These are phyloP conservation scores for Trichoderma koningii DNA, from an alignment of 2,329 filamentous ascomycete genomes.

Conservation along the genomic window DNA sequence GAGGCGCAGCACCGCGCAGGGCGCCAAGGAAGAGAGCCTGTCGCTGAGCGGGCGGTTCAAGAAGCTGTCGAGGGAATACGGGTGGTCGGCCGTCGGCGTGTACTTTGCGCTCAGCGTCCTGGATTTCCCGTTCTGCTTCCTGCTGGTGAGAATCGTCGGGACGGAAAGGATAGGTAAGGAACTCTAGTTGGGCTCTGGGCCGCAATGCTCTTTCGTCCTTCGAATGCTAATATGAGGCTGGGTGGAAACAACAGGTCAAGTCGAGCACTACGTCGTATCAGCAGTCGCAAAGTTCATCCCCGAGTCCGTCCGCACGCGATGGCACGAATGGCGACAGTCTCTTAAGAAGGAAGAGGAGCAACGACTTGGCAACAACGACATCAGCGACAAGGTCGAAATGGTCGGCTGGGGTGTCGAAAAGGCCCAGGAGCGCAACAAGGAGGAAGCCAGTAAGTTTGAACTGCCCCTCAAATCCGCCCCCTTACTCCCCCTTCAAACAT, in stretches of 20 bases:
- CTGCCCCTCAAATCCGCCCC: not conserved
- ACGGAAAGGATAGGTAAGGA: constrained; percentile 77
- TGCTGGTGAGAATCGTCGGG: constrained; percentile 79
- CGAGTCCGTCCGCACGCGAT: constrained; percentile 57
- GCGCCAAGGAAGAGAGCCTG: constrained; percentile 37
- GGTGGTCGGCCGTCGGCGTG: constrained; percentile 90
- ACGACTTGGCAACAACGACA: constrained; percentile 46
- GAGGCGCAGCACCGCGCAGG: constrained; percentile 35
- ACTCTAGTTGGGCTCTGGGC: too few species aligned
- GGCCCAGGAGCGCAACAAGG: constrained; percentile 61
- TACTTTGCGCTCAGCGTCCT: constrained; percentile 80
- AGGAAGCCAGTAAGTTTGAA: constrained; percentile 70
- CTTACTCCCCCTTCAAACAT: too few species aligned
- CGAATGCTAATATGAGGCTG: constrained; percentile 11
- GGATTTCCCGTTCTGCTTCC: constrained; percentile 94
- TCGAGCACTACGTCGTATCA: constrained; percentile 69
- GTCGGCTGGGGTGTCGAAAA: constrained; percentile 63
- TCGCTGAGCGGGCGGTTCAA: constrained; percentile 72
- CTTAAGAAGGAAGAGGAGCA: constrained; percentile 50
- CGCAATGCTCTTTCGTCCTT: too few species aligned
- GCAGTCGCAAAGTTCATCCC: constrained; percentile 61
- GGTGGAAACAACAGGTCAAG: constrained; percentile 47
- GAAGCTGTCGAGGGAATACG: constrained; percentile 88
- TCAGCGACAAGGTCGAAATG: constrained; percentile 53
- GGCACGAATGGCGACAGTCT: constrained; percentile 52